Base-by-base conservation (phyloP, 805 yeast species). In the Ogataea allantospora region DNA sequence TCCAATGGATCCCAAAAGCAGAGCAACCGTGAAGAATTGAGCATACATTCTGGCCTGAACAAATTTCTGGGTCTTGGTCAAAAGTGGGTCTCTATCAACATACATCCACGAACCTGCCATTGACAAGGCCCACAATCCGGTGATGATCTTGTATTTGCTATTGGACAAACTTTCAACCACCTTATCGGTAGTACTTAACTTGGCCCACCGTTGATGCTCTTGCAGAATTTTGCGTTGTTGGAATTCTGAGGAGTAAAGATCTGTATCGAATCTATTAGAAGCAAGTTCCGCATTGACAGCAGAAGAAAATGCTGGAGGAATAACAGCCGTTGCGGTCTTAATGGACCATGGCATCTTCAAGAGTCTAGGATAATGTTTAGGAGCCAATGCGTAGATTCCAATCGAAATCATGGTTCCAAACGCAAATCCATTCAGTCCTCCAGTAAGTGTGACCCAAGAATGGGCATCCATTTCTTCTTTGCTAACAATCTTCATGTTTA, bases 31-130 rank as follows among this genome's bases (percentile, higher is more conserved):
- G 38, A 84, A 63, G 47, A 83, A 85, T 62, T 87, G 95, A 8
- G 95, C 95, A 57, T 86, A 86, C 84, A 86, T 86, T 75, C 95
- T 80, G 21, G 95, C 95, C 58, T 83, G 89, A 22, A 83, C 93
- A 33, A 84, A 77, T 60, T 84, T 87, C 65, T 87, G 95, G 5
- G 93, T 65, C 47, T 70, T 73, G 38, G 86, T 75, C 82, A 87
- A 74, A 57, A 79, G 67, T 47, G 78, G 80, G 59, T 87, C 95
- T 50, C 73, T 75, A 65, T 84, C 80, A 35, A 84, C 87, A 30
- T 67, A 53, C 31, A 64, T 75, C 87, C 91, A 87, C 4, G 95
- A 82, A 1, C 88, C 95, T 49, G 72, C 84, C 67, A 85, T 63
- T 3, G 91, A 80, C 15, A 78, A 83, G 5, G 86, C 88, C 95